Evolutionary conservation across 164 flowering plant species (phyloP).

Genomic region (Euptelea pleiosperma): DNA sequence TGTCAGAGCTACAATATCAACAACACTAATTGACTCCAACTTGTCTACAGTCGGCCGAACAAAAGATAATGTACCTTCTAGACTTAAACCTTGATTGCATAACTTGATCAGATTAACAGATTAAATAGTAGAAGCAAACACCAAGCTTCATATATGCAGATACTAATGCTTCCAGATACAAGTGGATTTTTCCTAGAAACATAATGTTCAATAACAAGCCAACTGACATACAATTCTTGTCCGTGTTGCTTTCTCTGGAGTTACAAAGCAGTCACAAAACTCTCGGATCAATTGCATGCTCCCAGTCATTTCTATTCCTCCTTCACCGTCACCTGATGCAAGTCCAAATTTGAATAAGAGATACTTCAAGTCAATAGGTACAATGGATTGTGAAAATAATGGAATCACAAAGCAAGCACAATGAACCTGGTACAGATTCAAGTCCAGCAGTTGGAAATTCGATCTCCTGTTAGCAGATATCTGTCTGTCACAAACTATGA

Average conservation of each 20-base stretch:
- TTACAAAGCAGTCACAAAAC: conserved; percentile 66
- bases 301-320: conserved; percentile 93
- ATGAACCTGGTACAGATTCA: conserved; percentile 88
- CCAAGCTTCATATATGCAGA: too few species aligned
- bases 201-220: neutral
- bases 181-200: too few species aligned
- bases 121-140: too few species aligned
- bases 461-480: conserved; percentile 64
- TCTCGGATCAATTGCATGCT: conserved; percentile 88
- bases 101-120: too few species aligned
- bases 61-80: too few species aligned
- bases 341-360: conserved; percentile 1
- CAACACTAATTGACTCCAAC: too few species aligned
- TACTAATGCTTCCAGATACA: too few species aligned
- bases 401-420: neutral
- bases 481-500: conserved; percentile 23
- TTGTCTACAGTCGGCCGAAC: too few species aligned
- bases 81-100: too few species aligned
- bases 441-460: conserved; percentile 96
- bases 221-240: conserved; percentile 74
- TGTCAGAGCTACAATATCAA: too few species aligned
- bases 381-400: neutral
- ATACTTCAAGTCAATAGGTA: neutral
- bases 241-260: conserved; percentile 63
- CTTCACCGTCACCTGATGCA: conserved; percentile 91